Evolutionary conservation across 2,329 filamentous ascomycete genomes (phyloP), one percentile per base, ranked within the genome.

Genomic region (Scorias spongiosa): DNA sequence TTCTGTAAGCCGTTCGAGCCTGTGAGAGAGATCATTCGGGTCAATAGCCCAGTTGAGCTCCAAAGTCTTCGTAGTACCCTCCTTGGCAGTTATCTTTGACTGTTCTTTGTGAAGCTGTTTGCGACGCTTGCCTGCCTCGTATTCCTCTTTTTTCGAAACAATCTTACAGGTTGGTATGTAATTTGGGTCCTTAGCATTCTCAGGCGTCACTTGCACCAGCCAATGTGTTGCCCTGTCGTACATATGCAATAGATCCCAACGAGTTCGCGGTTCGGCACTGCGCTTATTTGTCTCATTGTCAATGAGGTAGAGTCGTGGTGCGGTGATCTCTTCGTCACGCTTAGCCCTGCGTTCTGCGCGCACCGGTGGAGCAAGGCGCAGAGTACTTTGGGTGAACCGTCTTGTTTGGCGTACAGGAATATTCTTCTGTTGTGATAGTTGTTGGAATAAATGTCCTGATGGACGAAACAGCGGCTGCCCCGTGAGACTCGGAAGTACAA

Each of bases 11-110:
- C 78, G 76, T 55, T 74, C 74, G 60, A 91, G 59, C 57, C 80
- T 75, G 59, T 84, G 80, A n/a, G 65, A 65, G 42, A 94, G 61
- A 66, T 95, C 88, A 57, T 89, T 75, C 10, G 63, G 57, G 48
- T 78, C 79, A 55, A 93, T 93, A 29, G 81, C 79, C 88, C 88
- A 96, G 61, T 86, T 89, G 54, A 96, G 54, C 65, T 95, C 88
- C n/a, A 95, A 62, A 57, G 81, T 80, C 66, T 95, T 95, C 12
- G 63, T 58, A 50, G 68, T 70, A 30, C 65, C 55, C 15, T 57
- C 52, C 46, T 66, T 64, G 39, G 67, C 66, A 43, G 59, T 65
- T 50, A 58, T 67, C 53, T 64, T 62, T 48, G 66, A 65, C 50
- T 63, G 66, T 48, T 68, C 63, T 48, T 69, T 68, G 37, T 60